These are phyloP conservation scores for Epichloe aotearoae DNA, from an alignment of 2,329 filamentous ascomycete species.

Conservation along the genomic window DNA sequence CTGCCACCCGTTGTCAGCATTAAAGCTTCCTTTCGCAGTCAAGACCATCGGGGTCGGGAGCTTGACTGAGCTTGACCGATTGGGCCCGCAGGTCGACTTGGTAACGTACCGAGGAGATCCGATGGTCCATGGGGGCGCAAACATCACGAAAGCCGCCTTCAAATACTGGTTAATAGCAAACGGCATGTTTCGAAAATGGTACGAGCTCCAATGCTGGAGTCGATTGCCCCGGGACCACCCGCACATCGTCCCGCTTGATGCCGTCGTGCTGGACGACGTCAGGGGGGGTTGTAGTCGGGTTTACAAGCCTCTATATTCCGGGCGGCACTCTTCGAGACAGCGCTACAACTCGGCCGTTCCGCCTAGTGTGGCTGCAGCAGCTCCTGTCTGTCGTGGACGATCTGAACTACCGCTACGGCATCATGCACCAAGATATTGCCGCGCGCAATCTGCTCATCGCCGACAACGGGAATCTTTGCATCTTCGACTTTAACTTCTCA, in stretches of 20 bases:
- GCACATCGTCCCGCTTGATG: slow-evolving; percentile 14
- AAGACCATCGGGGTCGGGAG: no score
- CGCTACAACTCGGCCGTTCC: slow-evolving; percentile 16
- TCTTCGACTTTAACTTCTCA: slow-evolving; percentile 23
- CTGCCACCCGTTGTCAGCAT: no score
- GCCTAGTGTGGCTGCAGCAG: slow-evolving; percentile 23
- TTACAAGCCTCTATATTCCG: slow-evolving; percentile 14
- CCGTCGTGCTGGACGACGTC: slow-evolving; percentile 20
- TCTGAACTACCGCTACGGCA: slow-evolving; percentile 23
- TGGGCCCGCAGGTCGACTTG: no score
- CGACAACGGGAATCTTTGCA: slow-evolving; percentile 20
- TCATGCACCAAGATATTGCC: slow-evolving; percentile 25
- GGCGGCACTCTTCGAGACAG: slow-evolving; percentile 19
- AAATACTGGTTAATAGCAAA: no score
- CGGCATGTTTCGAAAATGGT: no score
- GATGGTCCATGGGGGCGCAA: no score
- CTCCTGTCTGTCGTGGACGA: slow-evolving; percentile 23
- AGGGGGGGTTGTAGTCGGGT: slow-evolving; percentile 15
- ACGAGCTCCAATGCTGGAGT: no score
- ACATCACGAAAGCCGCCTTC: no score
- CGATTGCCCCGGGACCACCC: no score
- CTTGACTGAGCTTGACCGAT: no score
- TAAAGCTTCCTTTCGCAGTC: no score
- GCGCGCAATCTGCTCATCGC: slow-evolving; percentile 23
- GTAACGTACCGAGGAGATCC: no score